A percentile compares a stretch with the other conserved stretches of the same genome.
Evolutionary conservation across 2,329 filamentous ascomycete genomes (phyloP).

Genomic region (Waltergamsia citrina): DNA sequence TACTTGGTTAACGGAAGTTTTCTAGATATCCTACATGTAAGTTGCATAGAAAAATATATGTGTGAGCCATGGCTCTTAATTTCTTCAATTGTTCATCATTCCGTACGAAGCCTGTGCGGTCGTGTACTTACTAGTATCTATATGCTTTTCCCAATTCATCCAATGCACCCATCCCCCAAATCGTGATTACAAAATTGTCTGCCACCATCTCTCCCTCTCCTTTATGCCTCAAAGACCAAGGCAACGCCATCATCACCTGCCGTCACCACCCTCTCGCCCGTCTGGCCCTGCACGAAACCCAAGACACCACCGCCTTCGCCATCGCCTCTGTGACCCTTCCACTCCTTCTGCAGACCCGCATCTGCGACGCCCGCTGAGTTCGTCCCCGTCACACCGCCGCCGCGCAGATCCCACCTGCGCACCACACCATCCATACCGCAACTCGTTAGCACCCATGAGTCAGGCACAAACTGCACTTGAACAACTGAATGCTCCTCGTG

Average conservation of each 20-base stretch:
- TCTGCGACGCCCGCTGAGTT: conserved; percentile 29
- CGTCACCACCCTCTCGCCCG: conserved; percentile 68
- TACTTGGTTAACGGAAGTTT: too few relatives aligned
- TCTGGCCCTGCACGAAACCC: conserved; percentile 77
- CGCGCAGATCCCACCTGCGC: conserved; percentile 73
- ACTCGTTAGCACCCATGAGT: conserved; percentile 66
- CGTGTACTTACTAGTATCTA: too few relatives aligned
- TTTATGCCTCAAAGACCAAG: conserved; percentile 54
- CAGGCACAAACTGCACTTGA: conserved; percentile 76
- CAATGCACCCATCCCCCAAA: too few relatives aligned
- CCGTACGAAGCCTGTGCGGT: too few relatives aligned
- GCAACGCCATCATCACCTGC: conserved; percentile 78
- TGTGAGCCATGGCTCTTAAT: too few relatives aligned
- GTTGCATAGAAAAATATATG: too few relatives aligned
- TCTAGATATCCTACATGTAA: too few relatives aligned
- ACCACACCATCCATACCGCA: conserved; percentile 91
- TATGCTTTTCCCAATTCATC: too few relatives aligned
- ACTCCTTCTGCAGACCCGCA: conserved; percentile 69
- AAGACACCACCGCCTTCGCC: conserved; percentile 83
- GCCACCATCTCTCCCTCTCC: too few relatives aligned
- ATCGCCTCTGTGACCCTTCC: conserved; percentile 79
- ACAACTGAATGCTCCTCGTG: conserved; percentile 88
- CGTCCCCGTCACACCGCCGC: conserved; percentile 22
- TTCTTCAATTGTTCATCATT: too few relatives aligned
- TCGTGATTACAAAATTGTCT: too few relatives aligned